A percentile compares a stretch with the other conserved stretches of the same genome.
Evolutionary conservation across 345 rosid genomes (phyloP).

Genomic region (Erucastrum elatum): DNA sequence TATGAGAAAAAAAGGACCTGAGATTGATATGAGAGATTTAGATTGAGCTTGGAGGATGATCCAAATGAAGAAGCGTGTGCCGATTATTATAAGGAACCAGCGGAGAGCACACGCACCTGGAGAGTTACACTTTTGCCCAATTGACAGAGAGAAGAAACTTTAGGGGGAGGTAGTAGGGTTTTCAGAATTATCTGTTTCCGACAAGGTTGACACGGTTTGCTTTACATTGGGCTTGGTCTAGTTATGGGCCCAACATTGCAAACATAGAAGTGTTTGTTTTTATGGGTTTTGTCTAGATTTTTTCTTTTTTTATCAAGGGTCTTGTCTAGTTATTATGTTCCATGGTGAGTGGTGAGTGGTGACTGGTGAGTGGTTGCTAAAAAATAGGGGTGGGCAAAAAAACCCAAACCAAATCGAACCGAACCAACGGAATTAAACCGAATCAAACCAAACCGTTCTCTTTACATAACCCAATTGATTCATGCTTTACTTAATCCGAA

Average conservation of each 20-base stretch:
- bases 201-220: conserved; percentile 9
- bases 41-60: neutral
- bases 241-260: neutral
- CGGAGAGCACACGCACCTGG: conserved; percentile 33
- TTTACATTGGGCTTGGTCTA: conserved; percentile 30
- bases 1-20: conserved; percentile 16
- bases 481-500: too few species aligned
- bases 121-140: neutral
- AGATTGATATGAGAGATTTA: conserved; percentile 6
- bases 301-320: too few species aligned
- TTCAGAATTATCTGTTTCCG: conserved; percentile 7
- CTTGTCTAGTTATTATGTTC: too few species aligned
- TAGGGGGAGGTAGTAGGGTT: conserved; percentile 22
- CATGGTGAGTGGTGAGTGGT: too few species aligned
- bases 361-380: too few species aligned
- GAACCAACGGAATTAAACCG: too few species aligned
- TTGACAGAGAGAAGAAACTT: neutral
- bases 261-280: neutral
- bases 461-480: too few species aligned
- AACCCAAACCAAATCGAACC: too few species aligned
- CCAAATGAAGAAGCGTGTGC: too few species aligned
- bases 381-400: too few species aligned
- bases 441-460: too few species aligned
- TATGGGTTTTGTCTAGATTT: neutral
- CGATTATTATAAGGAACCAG: conserved; percentile 24